A percentile compares a stretch with the other conserved stretches of the same genome.
These are phyloP conservation scores for Globisporangium megalacanthum DNA, from an alignment of 352 stramenopile genomes.

Conservation along the genomic window DNA sequence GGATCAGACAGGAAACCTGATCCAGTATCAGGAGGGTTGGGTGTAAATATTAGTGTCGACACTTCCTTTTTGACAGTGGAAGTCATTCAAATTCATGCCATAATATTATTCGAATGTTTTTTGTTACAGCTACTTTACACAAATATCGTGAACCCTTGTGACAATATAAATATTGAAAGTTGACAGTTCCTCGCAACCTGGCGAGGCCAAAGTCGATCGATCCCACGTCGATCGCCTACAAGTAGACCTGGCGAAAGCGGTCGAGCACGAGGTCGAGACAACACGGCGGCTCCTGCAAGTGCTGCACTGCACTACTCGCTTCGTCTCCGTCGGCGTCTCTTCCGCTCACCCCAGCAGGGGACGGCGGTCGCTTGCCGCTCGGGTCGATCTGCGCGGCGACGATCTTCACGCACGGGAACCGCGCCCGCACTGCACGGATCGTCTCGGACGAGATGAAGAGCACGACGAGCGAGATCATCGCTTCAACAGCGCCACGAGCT, in stretches of 20 bases:
- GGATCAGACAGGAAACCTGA: too few species aligned
- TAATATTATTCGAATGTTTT: too few species aligned
- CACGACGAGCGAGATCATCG: conserved; percentile 38
- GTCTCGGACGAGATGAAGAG: conserved; percentile 31
- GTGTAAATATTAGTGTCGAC: too few species aligned
- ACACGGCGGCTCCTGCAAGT: not conserved
- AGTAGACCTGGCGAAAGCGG: conserved; percentile 2
- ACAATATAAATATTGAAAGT: too few species aligned
- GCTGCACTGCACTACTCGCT: not conserved
- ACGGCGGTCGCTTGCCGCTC: conserved; percentile 4
- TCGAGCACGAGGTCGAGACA: conserved; percentile 1
- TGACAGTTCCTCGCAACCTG: too few species aligned
- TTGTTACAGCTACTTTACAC: too few species aligned
- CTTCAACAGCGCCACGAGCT: conserved; percentile 31
- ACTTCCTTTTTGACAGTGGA: too few species aligned
- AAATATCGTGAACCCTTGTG: too few species aligned
- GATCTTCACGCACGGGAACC: conserved; percentile 24
- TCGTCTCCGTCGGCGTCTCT: not conserved
- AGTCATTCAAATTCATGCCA: too few species aligned
- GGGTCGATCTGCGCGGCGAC: conserved; percentile 28
- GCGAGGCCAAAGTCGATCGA: too few species aligned
- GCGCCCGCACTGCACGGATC: conserved; percentile 25
- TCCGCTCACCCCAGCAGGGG: not conserved
- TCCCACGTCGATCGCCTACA: not conserved
- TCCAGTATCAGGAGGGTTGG: too few species aligned